A percentile compares a stretch with the other conserved stretches of the same genome.
phyloP scores from a whole-genome alignment of 495 filamentous ascomycete genomes.

The Choiromyces venosus region DNA sequence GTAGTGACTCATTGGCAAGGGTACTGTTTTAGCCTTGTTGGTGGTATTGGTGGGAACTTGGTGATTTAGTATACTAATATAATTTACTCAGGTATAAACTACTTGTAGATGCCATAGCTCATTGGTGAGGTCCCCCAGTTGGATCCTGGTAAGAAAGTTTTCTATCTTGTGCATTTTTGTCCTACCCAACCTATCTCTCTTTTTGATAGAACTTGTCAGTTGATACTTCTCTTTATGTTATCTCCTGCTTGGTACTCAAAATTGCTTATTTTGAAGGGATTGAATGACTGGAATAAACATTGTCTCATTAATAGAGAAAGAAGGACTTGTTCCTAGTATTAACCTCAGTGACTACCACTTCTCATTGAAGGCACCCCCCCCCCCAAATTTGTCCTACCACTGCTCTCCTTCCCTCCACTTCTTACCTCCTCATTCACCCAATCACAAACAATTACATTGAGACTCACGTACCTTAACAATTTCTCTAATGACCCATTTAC shows the following conservation, averaged over 20 bases:
- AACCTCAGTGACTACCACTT: background rate
- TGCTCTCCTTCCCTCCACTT: background rate
- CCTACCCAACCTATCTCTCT: background rate
- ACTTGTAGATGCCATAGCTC: background rate
- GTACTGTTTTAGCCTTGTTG: background rate
- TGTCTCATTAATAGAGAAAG: background rate
- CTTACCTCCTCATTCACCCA: background rate
- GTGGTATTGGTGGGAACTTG: background rate
- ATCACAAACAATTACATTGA: background rate
- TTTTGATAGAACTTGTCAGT: background rate
- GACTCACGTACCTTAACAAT: background rate
- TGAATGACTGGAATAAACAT: no score
- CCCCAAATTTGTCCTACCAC: background rate
- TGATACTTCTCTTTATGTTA: background rate
- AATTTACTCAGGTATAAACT: background rate
- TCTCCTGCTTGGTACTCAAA: background rate
- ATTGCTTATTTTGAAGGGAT: background rate
- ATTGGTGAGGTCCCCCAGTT: background rate
- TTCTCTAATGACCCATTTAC: background rate
- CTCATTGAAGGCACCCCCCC: background rate
- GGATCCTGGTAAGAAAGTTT: background rate
- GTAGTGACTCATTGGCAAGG: background rate
- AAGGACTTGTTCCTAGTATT: background rate
- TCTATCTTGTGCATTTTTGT: background rate
- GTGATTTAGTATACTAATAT: background rate